These are phyloP conservation scores for Nicotiana paniculata DNA, from an alignment of 257 asterid species.

Conservation along the genomic window DNA sequence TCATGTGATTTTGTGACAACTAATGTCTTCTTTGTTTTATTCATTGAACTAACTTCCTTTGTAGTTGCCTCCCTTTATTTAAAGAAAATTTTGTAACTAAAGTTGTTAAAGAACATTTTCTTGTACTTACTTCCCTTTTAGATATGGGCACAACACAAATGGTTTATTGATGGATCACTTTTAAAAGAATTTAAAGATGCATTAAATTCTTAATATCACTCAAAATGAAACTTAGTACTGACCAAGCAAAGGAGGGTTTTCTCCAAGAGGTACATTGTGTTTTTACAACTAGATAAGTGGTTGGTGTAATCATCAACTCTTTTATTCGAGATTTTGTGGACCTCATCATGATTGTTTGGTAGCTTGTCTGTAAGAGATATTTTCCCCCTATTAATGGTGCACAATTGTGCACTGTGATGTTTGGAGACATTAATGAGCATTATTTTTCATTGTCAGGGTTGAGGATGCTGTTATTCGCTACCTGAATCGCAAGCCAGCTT, in stretches of 20 bases:
- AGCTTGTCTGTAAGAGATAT: not conserved
- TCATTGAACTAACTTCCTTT: not conserved
- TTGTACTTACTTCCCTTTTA: not conserved
- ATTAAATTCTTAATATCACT: not conserved
- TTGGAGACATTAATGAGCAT: not conserved
- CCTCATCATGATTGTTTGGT: not conserved
- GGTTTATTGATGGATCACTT: not conserved
- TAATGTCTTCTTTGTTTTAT: not conserved
- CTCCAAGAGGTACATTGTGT: not conserved
- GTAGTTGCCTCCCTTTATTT: not conserved
- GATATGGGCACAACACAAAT: not conserved
- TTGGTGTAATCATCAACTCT: not conserved
- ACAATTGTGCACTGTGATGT: not conserved
- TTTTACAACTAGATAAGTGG: not conserved
- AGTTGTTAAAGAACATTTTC: not conserved
- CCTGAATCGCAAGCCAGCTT: constrained; percentile 75
- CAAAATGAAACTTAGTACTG: not conserved
- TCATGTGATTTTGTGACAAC: not conserved
- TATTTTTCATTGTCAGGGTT: constrained; percentile 52
- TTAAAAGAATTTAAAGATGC: not conserved
- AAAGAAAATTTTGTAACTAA: not conserved
- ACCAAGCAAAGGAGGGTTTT: not conserved
- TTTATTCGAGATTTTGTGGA: not conserved
- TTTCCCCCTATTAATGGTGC: constrained; percentile 4
- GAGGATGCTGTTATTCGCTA: constrained; percentile 97